Base-by-base conservation (phyloP, 2,329 filamentous ascomycete species). In the Leptographium radiaticola region DNA sequence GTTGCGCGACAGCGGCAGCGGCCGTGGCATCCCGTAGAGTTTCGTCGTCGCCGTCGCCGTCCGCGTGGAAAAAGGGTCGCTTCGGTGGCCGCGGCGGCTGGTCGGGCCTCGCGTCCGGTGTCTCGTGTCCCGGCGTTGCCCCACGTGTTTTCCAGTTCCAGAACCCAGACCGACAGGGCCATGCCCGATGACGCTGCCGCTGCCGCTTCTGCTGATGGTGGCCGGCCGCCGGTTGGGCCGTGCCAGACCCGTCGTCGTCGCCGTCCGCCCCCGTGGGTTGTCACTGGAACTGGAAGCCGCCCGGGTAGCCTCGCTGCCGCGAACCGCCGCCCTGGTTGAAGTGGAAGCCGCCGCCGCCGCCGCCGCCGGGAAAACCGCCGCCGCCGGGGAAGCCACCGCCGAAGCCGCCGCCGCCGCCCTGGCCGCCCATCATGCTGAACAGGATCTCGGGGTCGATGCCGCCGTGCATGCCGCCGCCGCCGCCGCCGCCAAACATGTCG, bases 381-480 rank as follows among this genome's bases (percentile, higher is more conserved):
- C 53, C 51, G 7, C 52, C 67, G 57, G 64, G 67, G 64, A 72
- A 73, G 20, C 76, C 74, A 38, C 77, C 71, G n/a, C 40, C 40
- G 10, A 65, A 67, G 63, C 72, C 73, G 15, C 52, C 75, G 43
- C 76, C 76, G 49, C 78, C 78, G 45, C 75, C 75, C 30, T 74
- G 79, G 60, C 76, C 75, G 55, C 85, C 85, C 83, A 89, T 89
- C 84, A 89, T 89, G 70, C 84, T 87, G 72, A 89, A 89, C 31
- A 90, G 72, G 59, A 89, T 83, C 67, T 87, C 85, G 20, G 84
- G 84, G 64, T 87, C 83, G 65, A 90, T 88, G 63, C 76, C 77
- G 63, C 79, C 76, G 46, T 71, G 73, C 71, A 82, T 81, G 44
- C 81, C 83, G 45, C 78, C 78, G 47, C 82, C 80, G 53, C 82